phyloP scores from a whole-genome alignment of 2,329 filamentous ascomycete genomes.

The Didymella pomorum region DNA sequence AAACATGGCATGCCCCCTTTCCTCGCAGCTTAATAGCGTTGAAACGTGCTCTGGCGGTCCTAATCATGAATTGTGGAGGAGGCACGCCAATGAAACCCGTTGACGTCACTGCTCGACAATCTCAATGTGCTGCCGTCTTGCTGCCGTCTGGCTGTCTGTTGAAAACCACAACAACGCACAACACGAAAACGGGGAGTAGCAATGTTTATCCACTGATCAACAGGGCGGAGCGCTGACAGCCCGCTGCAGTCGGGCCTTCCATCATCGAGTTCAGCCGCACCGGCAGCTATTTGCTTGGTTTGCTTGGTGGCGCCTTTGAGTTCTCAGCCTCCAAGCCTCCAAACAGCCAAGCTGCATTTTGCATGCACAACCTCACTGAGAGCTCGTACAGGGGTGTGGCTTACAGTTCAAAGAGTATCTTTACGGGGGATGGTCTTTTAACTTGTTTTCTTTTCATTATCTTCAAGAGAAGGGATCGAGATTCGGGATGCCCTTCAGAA shows the following conservation, averaged over 20 bases:
- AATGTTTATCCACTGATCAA: constrained; percentile 10
- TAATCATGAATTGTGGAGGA: constrained; percentile 6
- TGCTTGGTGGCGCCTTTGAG: constrained; percentile 10
- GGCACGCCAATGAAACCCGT: too few species aligned
- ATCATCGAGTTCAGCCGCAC: constrained; percentile 18
- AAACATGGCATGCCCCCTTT: constrained; percentile 2
- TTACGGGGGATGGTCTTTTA: too few species aligned
- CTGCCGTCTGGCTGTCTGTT: background rate
- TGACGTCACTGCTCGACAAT: constrained; percentile 17
- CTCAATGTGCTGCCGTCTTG: constrained; percentile 2
- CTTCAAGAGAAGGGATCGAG: too few species aligned
- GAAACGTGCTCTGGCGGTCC: constrained; percentile 4
- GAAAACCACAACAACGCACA: constrained; percentile 6
- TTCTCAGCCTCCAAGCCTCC: constrained; percentile 3
- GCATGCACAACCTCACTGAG: background rate
- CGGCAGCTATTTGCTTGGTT: background rate
- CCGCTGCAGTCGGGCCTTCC: constrained; percentile 11
- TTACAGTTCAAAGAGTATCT: too few species aligned
- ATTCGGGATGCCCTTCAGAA: too few species aligned
- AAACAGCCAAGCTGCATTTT: background rate
- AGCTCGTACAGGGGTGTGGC: background rate
- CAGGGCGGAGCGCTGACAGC: background rate
- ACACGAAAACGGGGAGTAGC: constrained; percentile 7
- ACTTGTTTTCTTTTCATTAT: too few species aligned
- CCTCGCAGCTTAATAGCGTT: background rate